Conservation (phyloP, 2,329 filamentous ascomycete genomes). For the Pseudocercospora cruenta region DNA sequence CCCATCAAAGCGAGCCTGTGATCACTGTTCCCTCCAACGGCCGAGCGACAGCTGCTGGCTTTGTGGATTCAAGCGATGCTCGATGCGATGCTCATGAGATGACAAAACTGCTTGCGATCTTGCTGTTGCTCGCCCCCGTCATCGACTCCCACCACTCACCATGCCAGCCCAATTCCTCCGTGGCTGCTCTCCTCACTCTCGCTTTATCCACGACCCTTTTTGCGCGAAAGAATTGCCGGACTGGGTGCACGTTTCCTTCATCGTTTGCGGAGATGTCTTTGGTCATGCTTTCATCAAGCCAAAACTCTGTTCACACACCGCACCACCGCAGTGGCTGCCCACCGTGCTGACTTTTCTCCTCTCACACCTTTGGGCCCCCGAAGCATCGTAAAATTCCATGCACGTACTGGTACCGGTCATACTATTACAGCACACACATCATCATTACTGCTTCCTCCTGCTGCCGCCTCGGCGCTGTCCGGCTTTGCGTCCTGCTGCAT, state of each 20-base stretch:
- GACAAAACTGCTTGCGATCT: slow-evolving; percentile 2
- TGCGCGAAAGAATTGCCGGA: not conserved
- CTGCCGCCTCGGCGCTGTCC: slow-evolving; percentile 3
- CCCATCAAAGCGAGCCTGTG: slow-evolving; percentile 9
- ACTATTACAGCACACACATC: not conserved
- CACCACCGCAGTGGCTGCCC: slow-evolving; percentile 6
- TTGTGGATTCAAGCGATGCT: not conserved
- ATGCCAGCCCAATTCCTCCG: too few relatives aligned
- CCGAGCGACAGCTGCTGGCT: not conserved
- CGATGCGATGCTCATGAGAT: not conserved
- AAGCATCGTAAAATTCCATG: not conserved
- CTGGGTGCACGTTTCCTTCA: not conserved
- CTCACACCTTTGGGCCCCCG: not conserved
- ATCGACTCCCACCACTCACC: not conserved
- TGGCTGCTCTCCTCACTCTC: not conserved
- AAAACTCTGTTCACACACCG: slow-evolving; percentile 13
- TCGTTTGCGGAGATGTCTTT: slow-evolving; percentile 5
- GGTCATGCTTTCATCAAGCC: slow-evolving; percentile 16
- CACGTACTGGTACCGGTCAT: slow-evolving; percentile 5
- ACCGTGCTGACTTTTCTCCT: slow-evolving; percentile 1
- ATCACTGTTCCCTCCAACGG: not conserved
- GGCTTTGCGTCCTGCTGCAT: slow-evolving; percentile 10
- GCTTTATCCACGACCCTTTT: not conserved
- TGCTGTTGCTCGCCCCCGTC: not conserved
- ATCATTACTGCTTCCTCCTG: not conserved